Evolutionary conservation across 192 early-diverging fungal species (phyloP), one percentile per base, ranked within the genome.

Genomic region (Paraglomus occultum): DNA sequence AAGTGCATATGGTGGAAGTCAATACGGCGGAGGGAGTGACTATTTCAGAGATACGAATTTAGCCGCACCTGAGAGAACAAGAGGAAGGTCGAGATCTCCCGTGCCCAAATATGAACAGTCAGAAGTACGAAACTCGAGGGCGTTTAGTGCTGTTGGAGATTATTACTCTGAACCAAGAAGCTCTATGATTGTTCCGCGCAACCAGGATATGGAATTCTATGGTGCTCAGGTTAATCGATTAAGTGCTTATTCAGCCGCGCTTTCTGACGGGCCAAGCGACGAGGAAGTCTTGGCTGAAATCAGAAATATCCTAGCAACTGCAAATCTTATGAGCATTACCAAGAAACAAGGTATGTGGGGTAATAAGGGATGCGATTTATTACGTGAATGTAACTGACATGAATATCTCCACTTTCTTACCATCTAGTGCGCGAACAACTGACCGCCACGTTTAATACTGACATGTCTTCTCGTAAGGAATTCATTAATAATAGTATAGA

Each of bases 311-410:
- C 84, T 99, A 20, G 76, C 87, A 12, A 91, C 90, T 0, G 93
- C 93, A 8, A 91, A 99, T 71, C 76, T 99, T 63, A 97, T 97
- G 96, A 92, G 90, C n/a, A 90, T 99, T 55, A 99, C 97, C 50
- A 98, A 99, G 85, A 98, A 98, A 79, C 91, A 93, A 84, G 86
- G 83, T 84, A 84, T 59, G 51, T 31, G 22, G 5, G 0, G 10
- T 31, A 31, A 31, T 31, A 31, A 31, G 31, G 52, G 38, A 49
- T 6, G 5, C 0, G 15, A 51, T 9, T 31, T 51, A 51, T 65
- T 1, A 1, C 17, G 4, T 38, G 1, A n/a, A 39, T 55, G 47
- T 50, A 54, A 42, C 20, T 12, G 53, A 40, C 45, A n/a, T 44
- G 40, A 42, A 61, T 44, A 38, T 10, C 7, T 60, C 44, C 1